Base-by-base conservation (phyloP, 805 yeast genomes). In the Ogataea wickerhamii region DNA sequence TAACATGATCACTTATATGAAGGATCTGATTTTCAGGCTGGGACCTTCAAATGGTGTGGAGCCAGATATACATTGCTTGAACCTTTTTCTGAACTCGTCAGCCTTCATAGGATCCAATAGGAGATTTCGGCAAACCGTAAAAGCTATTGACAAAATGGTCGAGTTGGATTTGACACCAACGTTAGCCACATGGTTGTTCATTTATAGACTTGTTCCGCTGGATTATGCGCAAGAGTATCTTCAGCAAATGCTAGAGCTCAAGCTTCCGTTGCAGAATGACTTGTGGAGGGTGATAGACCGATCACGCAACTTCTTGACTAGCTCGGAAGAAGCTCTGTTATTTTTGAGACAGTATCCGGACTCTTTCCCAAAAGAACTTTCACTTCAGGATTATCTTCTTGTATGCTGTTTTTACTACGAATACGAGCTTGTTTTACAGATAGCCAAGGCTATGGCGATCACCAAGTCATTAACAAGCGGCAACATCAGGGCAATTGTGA, bases 121-220 rank as follows among this genome's bases (percentile, higher is more conserved):
- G 10, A 33, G 17, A 23, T 24, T 21, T 16, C 6, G 12, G 7
- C 5, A 7, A 14, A 17, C 36, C 22, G 30, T 10, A 7, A 11
- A 14, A 6, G 22, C 29, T 14, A 28, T 45, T 8, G 37, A 42
- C 20, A 27, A 37, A 30, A 31, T 45, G 10, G 35, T 42, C 11
- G 28, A 34, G 12, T 30, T 26, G 17, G 38, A 40, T 14, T 33
- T 46, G 16, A 31, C 24, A 2, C 50, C 50, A 18, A 46, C 47
- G 3, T 24, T 44, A 21, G 35, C 43, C 2, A 40, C 50, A 4
- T 46, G 47, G 50, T 27, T 40, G 14, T 20, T 27, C 14, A 16
- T 46, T 4, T 30, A 35, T 24, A 29, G 27, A n/a, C 6, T 34
- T 30, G 35, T 38, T 10, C 45, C 50, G 2, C 17, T 18, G 2